Conservation (phyloP, 2,329 filamentous ascomycete species). For the Triangularia setosa region DNA sequence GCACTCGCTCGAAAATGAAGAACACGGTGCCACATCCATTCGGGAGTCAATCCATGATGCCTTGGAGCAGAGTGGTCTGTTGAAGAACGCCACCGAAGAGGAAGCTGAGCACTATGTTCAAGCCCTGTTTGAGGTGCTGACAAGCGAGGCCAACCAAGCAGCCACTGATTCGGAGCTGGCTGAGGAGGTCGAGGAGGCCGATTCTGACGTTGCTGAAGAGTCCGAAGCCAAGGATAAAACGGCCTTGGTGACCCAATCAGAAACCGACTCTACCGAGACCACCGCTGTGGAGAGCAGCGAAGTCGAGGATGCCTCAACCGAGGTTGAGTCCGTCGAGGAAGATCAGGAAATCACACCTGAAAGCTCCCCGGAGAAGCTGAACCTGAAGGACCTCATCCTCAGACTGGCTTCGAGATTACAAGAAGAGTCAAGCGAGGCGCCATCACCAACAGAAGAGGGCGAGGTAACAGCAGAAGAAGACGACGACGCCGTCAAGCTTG, state of each 20-base stretch:
- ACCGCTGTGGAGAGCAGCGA: neutral
- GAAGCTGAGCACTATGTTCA: slow-evolving; percentile 49
- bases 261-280: neutral
- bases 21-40: slow-evolving; percentile 48
- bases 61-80: slow-evolving; percentile 50
- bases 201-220: slow-evolving; percentile 10
- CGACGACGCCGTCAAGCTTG: slow-evolving; percentile 36
- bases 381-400: slow-evolving; percentile 49
- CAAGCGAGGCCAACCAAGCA: slow-evolving; percentile 23
- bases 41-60: slow-evolving; percentile 53
- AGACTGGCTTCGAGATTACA: slow-evolving; percentile 47
- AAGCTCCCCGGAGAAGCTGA: slow-evolving; percentile 20
- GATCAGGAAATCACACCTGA: slow-evolving; percentile 16
- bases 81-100: slow-evolving; percentile 41
- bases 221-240: neutral
- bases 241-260: neutral
- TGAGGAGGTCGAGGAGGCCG: slow-evolving; percentile 8
- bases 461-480: slow-evolving; percentile 15
- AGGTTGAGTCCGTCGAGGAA: neutral
- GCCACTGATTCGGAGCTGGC: slow-evolving; percentile 18
- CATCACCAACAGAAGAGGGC: slow-evolving; percentile 25
- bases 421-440: neutral
- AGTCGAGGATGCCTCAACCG: neutral
- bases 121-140: slow-evolving; percentile 47
- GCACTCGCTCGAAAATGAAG: slow-evolving; percentile 55